Conservation (phyloP, 2,329 filamentous ascomycete species). For the Xylariaceae sp. region DNA sequence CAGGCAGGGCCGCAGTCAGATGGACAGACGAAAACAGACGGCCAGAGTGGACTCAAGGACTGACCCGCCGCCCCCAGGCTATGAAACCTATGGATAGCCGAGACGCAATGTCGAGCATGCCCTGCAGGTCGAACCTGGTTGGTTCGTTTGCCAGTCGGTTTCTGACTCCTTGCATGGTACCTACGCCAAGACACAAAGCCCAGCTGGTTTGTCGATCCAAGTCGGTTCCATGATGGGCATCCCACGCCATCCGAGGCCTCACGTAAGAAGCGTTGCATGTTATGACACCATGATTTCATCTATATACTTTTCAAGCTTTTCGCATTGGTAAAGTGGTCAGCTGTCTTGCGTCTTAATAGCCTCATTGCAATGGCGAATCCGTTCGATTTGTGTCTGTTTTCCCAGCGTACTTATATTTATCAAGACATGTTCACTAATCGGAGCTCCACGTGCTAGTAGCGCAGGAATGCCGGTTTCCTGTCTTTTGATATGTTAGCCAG, state of each 20-base stretch:
- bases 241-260: constrained; percentile 15
- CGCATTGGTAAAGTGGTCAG: constrained; percentile 19
- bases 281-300: constrained; percentile 21
- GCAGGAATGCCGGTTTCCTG: not conserved
- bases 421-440: no score
- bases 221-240: constrained; percentile 14
- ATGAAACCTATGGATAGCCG: not conserved
- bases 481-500: no score
- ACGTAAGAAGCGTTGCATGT: constrained; percentile 11
- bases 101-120: not conserved
- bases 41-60: no score
- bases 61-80: not conserved
- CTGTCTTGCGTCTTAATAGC: constrained; percentile 9
- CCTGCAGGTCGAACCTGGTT: not conserved
- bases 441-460: not conserved
- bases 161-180: constrained; percentile 17
- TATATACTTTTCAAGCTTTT: constrained; percentile 17
- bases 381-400: constrained; percentile 9
- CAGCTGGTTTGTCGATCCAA: constrained; percentile 17
- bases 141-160: not conserved
- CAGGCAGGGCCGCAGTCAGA: no score
- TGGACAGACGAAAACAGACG: no score
- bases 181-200: constrained; percentile 9
- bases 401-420: constrained; percentile 1
- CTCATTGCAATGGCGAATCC: constrained; percentile 7